Percentiles rank a stretch among this genome's conserved stretches.
These are phyloP conservation scores for Xanthoconium purpureum DNA, from an alignment of 768 basidiomycete genomes.

Conservation along the genomic window DNA sequence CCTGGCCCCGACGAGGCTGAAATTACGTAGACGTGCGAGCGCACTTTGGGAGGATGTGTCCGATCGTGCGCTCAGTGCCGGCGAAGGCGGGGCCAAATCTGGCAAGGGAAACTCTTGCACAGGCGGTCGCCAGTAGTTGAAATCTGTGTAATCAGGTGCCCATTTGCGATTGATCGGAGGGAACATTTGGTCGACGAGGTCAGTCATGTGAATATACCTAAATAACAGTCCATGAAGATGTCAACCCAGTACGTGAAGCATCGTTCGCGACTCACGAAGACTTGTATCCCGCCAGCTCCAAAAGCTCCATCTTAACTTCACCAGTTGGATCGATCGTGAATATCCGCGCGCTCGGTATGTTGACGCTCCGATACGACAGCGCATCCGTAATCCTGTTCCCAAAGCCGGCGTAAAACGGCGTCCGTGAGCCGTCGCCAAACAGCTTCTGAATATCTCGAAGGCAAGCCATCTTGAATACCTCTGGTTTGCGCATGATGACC, in stretches of 20 bases:
- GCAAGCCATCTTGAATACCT: constrained; percentile 99
- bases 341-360: constrained; percentile 89
- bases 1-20: constrained; percentile 64
- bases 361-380: constrained; percentile 94
- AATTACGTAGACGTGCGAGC: constrained; percentile 70
- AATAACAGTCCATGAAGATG: neutral
- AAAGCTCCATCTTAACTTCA: constrained; percentile 94
- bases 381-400: constrained; percentile 99
- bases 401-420: constrained; percentile 95
- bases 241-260: neutral
- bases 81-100: constrained; percentile 82
- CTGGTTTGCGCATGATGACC: constrained; percentile 98
- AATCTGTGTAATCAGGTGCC: constrained; percentile 90
- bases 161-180: constrained; percentile 90
- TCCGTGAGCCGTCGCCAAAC: constrained; percentile 69
- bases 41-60: constrained; percentile 77
- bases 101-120: constrained; percentile 78
- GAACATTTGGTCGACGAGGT: constrained; percentile 99
- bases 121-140: constrained; percentile 92
- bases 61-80: constrained; percentile 90
- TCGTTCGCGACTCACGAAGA: constrained; percentile 63
- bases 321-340: constrained; percentile 96
- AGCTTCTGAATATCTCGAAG: constrained; percentile 89
- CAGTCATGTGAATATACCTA: constrained; percentile 98
- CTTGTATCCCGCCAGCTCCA: constrained; percentile 96